Evolutionary conservation across 129 eudicot species (phyloP).

Genomic region (Glebionis coronaria): DNA sequence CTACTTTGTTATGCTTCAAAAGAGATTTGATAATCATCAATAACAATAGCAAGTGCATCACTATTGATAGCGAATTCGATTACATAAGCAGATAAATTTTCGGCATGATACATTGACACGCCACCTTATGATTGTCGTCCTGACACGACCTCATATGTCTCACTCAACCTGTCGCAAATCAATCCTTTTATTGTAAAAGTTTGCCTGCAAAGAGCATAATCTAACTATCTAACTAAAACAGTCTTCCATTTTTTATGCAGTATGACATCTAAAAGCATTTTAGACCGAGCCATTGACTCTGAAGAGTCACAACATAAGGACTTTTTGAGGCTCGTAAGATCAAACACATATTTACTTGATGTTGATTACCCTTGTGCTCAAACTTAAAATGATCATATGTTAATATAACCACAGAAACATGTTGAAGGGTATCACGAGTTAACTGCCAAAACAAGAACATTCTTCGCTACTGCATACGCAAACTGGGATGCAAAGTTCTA

Average conservation of each 20-base stretch:
- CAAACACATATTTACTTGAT: conserved; percentile 2
- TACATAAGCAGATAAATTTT: too few species aligned
- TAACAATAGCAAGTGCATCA: too few species aligned
- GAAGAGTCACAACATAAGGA: conserved; percentile 63
- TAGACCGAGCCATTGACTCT: conserved; percentile 68
- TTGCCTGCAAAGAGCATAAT: neutral
- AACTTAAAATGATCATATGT: conserved; percentile 3
- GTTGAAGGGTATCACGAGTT: conserved; percentile 77
- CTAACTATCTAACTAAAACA: conserved; percentile 1
- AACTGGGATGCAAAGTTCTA: conserved; percentile 78
- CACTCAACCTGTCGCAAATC: too few species aligned
- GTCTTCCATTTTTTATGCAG: conserved; percentile 33
- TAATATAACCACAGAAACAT: conserved; percentile 42
- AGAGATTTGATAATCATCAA: neutral
- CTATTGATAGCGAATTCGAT: too few species aligned
- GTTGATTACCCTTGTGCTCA: conserved; percentile 8
- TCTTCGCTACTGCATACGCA: conserved; percentile 59
- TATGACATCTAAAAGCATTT: conserved; percentile 65
- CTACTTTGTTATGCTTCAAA: neutral
- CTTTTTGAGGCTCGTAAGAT: conserved; percentile 63
- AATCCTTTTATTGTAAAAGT: too few species aligned
- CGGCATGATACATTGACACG: too few species aligned
- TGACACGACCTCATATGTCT: too few species aligned
- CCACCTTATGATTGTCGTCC: too few species aligned
- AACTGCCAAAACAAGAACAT: conserved; percentile 67